phyloP scores from a whole-genome alignment of 164 flowering plant genomes.

The Vitis vinifera region ASM3070453v1 NC_081805.1:5937001-5937500 shows the following conservation, averaged over 20 bases:
- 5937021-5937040: too few relatives aligned
- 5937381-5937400: slow-evolving; percentile 29
- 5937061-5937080: too few relatives aligned
- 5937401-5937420: slow-evolving; percentile 34
- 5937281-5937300: slow-evolving; percentile 21
- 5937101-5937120: too few relatives aligned
- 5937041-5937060: too few relatives aligned
- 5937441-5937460: slow-evolving; percentile 37
- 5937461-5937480: slow-evolving; percentile 23
- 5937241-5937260: slow-evolving; percentile 27
- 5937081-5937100: too few relatives aligned
- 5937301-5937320: slow-evolving; percentile 31
- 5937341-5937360: slow-evolving; percentile 22
- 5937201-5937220: too few relatives aligned
- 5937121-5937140: too few relatives aligned
- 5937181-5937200: too few relatives aligned
- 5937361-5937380: slow-evolving; percentile 21
- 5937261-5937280: slow-evolving; percentile 16
- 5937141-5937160: too few relatives aligned
- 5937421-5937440: slow-evolving; percentile 21
- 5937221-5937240: slow-evolving; percentile 12
- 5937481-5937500: slow-evolving; percentile 43
- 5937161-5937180: too few relatives aligned
- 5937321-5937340: slow-evolving; percentile 23
- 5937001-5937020: too few relatives aligned